Evolutionary conservation across 75 land plant genomes (phyloP), one percentile per base, ranked within the genome.

Genomic region (Sequoiadendron giganteum): DNA sequence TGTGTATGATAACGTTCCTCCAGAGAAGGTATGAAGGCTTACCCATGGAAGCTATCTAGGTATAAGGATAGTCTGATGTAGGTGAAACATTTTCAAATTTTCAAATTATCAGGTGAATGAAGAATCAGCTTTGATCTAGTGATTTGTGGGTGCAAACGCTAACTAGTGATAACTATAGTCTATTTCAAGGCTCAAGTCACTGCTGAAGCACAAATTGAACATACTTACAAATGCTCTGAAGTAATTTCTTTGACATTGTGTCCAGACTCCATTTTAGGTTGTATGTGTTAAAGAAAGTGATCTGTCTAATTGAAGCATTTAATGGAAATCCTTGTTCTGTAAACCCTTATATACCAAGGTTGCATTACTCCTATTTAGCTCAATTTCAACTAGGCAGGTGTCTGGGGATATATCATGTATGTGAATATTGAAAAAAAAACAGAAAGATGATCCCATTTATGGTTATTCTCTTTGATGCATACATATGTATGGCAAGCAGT

Each of bases 11-110:
- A 42, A 88, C 10, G 72, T 90, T 43, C 90, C 91, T 70, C 34
- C 88, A 45, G 91, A 90, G 34, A 90, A 90, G 91, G 91, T 70
- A 86, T 70, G 34, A n/a, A n/a, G n/a, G n/a, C n/a, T n/a, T n/a
- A 3, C 84, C 30, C 10, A 47, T 21, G 48, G 14, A 82, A 45
- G 48, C 54, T 47, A 45, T 82, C 13, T 28, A 3, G 43, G 52
- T 10, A 25, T 47, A 3, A 82, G 49, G 52, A 47, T 28, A 82
- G 2, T n/a, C n/a, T 10, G 76, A 45, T 45, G 28, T 18, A 28
- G 25, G 47, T 0, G 4, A 82, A 82, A 82, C 32, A 45, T 4
- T 13, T 47, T 82, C 52, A 45, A 82, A 43, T 45, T 28, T 82
- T 34, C n/a, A 47, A 47, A 82, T 47, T 45, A 47, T 13, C 38